phyloP scores from a whole-genome alignment of 805 yeast genomes.

The Wickerhamomyces kurtzmanii region DNA sequence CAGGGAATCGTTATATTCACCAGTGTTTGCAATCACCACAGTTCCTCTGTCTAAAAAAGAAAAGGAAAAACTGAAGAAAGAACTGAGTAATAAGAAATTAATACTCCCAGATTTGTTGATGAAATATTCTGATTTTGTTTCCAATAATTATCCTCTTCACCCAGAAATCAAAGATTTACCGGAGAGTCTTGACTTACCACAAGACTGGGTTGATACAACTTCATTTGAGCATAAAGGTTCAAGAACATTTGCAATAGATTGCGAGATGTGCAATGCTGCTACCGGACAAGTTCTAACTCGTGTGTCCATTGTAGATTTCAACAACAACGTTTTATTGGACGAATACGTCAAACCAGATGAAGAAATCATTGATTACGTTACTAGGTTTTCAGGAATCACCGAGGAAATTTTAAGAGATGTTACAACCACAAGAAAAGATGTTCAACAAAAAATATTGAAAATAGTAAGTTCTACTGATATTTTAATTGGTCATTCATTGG shows the following conservation, averaged over 20 bases:
- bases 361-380: conserved; percentile 70
- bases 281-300: conserved; percentile 64
- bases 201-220: conserved; percentile 46
- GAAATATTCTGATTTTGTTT: conserved; percentile 34
- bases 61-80: conserved; percentile 26
- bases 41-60: conserved; percentile 52
- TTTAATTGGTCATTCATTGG: conserved; percentile 84
- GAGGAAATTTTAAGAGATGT: conserved; percentile 52
- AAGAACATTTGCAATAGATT: conserved; percentile 73
- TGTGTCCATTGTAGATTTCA: conserved; percentile 61
- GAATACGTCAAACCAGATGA: conserved; percentile 70
- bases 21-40: conserved; percentile 42
- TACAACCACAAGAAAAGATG: conserved; percentile 54
- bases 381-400: conserved; percentile 83
- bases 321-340: conserved; percentile 54
- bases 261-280: conserved; percentile 80
- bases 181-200: conserved; percentile 4
- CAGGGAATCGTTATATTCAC: conserved; percentile 42
- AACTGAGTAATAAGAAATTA: conserved; percentile 21
- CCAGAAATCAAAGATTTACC: conserved; percentile 18
- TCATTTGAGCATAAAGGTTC: conserved; percentile 47
- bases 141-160: conserved; percentile 55
- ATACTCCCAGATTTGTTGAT: conserved; percentile 45
- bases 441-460: conserved; percentile 45
- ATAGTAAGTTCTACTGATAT: conserved; percentile 51